Evolutionary conservation across 371 early-diverging fungal genomes (phyloP), one percentile per base, ranked within the genome.

Genomic region (Rhizopus arrhizus): DNA sequence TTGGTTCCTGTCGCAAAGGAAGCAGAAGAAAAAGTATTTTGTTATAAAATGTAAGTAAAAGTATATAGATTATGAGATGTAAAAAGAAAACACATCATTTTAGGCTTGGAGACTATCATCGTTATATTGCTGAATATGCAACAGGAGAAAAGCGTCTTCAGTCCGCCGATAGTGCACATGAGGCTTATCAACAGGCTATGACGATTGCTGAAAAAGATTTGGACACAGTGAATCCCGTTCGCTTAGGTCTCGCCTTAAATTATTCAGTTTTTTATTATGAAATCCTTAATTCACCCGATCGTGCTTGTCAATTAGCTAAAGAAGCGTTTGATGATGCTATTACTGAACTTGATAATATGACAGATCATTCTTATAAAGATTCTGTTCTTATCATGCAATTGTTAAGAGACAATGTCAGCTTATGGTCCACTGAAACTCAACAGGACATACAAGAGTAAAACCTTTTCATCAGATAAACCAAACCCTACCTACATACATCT

Each of bases 211-310:
- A 90, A 70, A 91, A 89, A 31, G 93, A 95, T 64, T 85, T 99
- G 15, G 90, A 96, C 43, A 91, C 97, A 41, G 99, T 99, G 45
- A 97, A 99, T 85, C 99, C 99, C 57, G 96, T 99, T 74, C 96
- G 99, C 66, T 92, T 99, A 47, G 99, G 99, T 53, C 90, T 99
- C 64, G 98, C 99, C 57, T 87, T 99, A 72, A 99, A 99, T 92
- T 99, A 97, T 85, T 99, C 99, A 10, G 99, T 99, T 36, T 99
- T 99, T 87, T 98, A 97, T 90, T 99, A 98, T 80, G 99, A 99
- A 83, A 99, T 99, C 74, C 84, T 97, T 71, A 99, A 98, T 85
- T 92, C 96, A 31, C 95, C 97, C 55, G 98, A 97, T 78, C 91
- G 94, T 72, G 99, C 99, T 34, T 98, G 99, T 85, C 95, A 95